Conservation (phyloP, 208 protist genomes). For the Trypanosoma cruzi region DNA sequence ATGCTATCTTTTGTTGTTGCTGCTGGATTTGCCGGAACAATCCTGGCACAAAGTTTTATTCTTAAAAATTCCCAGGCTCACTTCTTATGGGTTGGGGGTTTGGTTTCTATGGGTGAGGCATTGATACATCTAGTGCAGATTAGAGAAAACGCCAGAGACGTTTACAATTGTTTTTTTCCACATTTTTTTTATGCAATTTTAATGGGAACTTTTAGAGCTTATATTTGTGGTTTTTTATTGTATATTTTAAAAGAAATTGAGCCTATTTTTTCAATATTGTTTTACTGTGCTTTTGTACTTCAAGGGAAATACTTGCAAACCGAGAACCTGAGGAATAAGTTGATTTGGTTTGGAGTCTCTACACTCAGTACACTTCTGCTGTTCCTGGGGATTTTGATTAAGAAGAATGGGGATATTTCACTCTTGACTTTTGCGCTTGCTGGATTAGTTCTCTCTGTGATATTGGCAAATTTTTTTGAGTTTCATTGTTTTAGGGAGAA, state of each 20-base stretch:
- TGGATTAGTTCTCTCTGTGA: neutral
- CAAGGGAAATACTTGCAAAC: neutral
- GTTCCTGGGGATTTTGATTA: neutral
- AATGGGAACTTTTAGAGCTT: slow-evolving; percentile 9
- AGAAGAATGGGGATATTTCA: neutral
- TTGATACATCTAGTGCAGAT: neutral
- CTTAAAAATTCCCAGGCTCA: neutral
- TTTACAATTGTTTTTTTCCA: neutral
- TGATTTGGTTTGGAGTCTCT: neutral
- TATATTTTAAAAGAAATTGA: slow-evolving; percentile 7
- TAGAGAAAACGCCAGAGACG: neutral
- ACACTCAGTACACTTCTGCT: slow-evolving; percentile 6
- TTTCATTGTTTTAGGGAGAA: neutral
- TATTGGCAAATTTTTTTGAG: slow-evolving; percentile 3
- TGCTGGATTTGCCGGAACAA: neutral
- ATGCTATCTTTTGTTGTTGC: neutral
- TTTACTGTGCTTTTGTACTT: slow-evolving; percentile 13
- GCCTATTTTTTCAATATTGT: slow-evolving; percentile 1
- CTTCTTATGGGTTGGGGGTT: slow-evolving; percentile 15
- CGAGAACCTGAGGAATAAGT: neutral
- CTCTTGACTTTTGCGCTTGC: neutral
- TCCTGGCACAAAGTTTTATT: neutral
- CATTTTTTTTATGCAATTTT: neutral
- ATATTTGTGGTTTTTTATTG: slow-evolving; percentile 8
- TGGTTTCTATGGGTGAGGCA: slow-evolving; percentile 16